Percentiles rank a stretch among this genome's conserved stretches.
Conservation (phyloP, 306 rosid species). For the Canavalia ensiformis region DNA sequence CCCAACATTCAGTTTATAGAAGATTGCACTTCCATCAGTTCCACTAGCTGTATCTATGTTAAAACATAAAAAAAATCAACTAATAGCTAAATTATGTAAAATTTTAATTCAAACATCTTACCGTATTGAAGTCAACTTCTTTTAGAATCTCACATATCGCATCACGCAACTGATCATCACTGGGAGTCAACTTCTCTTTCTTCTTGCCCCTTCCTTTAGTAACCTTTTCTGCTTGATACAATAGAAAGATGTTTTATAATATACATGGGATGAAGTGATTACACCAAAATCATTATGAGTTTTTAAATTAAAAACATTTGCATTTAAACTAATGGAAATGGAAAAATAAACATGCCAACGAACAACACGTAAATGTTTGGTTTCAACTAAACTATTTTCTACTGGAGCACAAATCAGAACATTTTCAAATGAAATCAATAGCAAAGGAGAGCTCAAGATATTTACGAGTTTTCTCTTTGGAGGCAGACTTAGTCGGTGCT, state of each 20-base stretch:
- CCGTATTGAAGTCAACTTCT: conserved; percentile 98
- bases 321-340: conserved; percentile 8
- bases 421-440: conserved; percentile 31
- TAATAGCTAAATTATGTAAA: not conserved
- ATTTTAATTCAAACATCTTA: conserved; percentile 52
- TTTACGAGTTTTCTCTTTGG: conserved; percentile 84
- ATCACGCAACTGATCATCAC: conserved; percentile 77
- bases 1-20: not conserved
- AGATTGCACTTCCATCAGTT: not conserved
- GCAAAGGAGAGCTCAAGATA: conserved; percentile 33
- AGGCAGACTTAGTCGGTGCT: conserved; percentile 62
- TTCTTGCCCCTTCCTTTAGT: conserved; percentile 74
- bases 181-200: conserved; percentile 68
- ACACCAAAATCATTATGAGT: conserved; percentile 1
- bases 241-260: conserved; percentile 36
- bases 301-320: conserved; percentile 12
- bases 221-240: conserved; percentile 65
- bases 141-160: conserved; percentile 92
- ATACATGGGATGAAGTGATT: conserved; percentile 4
- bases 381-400: conserved; percentile 29
- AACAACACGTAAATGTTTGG: not conserved
- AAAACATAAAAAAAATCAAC: conserved; percentile 10
- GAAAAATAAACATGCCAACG: not conserved
- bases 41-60: conserved; percentile 1
- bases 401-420: conserved; percentile 5